These are phyloP conservation scores for Daucus carota DNA, from an alignment of 129 eudicot genomes.

Conservation along the genomic window DH1_v3.0 NC_030384.2:13285501-13286000, in stretches of 20 bases:
- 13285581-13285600: neutral
- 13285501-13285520: no score
- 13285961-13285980: neutral
- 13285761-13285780: conserved; percentile 48
- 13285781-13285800: neutral
- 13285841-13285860: neutral
- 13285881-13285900: neutral
- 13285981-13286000: neutral
- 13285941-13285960: neutral
- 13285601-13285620: neutral
- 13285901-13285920: neutral
- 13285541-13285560: neutral
- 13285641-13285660: neutral
- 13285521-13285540: neutral
- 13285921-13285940: neutral
- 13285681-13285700: conserved; percentile 89
- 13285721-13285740: conserved; percentile 95
- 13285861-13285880: neutral
- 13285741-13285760: conserved; percentile 87
- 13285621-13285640: neutral
- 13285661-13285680: neutral
- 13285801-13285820: neutral
- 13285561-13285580: neutral
- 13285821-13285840: neutral
- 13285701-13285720: conserved; percentile 72